Evolutionary conservation across 495 filamentous ascomycete genomes (phyloP).

Genomic region (Trichoderma reesei): DNA sequence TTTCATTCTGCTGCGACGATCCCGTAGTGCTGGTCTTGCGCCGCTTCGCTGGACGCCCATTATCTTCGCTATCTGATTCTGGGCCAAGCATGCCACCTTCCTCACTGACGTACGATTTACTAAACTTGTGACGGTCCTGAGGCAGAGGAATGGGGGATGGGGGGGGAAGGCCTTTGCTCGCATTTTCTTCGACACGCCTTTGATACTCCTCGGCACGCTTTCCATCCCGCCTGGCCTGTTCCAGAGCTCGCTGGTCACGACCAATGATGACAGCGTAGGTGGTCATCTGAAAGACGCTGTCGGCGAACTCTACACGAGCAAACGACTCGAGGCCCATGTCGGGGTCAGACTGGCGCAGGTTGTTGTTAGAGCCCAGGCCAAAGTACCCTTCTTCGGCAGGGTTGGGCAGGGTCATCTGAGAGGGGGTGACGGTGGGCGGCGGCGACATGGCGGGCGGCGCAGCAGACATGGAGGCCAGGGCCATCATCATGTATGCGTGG

Average conservation of each 20-base stretch:
- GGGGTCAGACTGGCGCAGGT: constrained; percentile 15
- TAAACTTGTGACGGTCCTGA: constrained; percentile 34
- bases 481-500: constrained; percentile 18
- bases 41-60: constrained; percentile 28
- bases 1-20: constrained; percentile 17
- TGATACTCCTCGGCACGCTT: constrained; percentile 29
- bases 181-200: constrained; percentile 27
- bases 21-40: constrained; percentile 22
- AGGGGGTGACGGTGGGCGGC: constrained; percentile 21
- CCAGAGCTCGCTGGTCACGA: constrained; percentile 35
- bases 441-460: constrained; percentile 18
- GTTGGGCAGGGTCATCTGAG: constrained; percentile 22
- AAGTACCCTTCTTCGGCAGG: constrained; percentile 12
- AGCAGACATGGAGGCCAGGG: constrained; percentile 20
- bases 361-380: constrained; percentile 13
- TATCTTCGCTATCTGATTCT: constrained; percentile 36
- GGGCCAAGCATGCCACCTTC: constrained; percentile 44
- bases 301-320: constrained; percentile 41
- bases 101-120: constrained; percentile 44
- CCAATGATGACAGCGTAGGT: constrained; percentile 43
- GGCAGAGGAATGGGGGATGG: constrained; percentile 27
- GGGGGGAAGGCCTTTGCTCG: constrained; percentile 29
- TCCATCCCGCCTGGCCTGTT: constrained; percentile 32
- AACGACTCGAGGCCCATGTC: constrained; percentile 38
- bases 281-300: constrained; percentile 43